Conservation (phyloP, 1,284 basidiomycete species). For the Sporisorium iseilematis-ciliati region DNA sequence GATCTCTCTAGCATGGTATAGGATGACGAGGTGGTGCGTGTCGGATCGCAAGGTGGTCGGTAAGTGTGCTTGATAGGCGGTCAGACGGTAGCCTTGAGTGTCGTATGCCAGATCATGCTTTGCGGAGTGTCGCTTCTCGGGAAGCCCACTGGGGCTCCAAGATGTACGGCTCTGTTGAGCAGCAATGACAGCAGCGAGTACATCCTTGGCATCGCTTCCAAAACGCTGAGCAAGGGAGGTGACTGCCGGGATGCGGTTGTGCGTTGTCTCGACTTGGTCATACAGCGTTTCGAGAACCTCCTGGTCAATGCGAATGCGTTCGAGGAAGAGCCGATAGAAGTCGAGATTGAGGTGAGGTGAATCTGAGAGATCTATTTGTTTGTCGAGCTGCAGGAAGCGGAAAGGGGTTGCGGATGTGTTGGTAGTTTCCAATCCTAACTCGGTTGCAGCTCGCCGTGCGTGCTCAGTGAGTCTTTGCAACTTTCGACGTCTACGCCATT, state of each 20-base stretch:
- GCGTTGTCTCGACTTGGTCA: conserved; percentile 28
- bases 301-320: conserved; percentile 43
- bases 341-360: conserved; percentile 3
- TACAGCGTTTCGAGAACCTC: conserved; percentile 41
- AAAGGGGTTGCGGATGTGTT: conserved; percentile 16
- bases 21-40: conserved; percentile 44
- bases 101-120: conserved; percentile 7
- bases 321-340: conserved; percentile 50
- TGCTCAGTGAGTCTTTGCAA: conserved; percentile 19
- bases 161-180: conserved; percentile 38
- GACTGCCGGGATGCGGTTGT: conserved; percentile 20
- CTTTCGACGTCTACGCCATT: conserved; percentile 15
- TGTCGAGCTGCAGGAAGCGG: conserved; percentile 15
- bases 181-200: conserved; percentile 36
- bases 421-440: conserved; percentile 1
- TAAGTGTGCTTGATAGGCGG: conserved; percentile 39
- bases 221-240: conserved; percentile 20
- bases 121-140: neutral
- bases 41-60: conserved; percentile 43
- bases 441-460: conserved; percentile 18
- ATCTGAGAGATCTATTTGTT: too few species aligned
- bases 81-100: conserved; percentile 20
- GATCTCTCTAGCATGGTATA: conserved; percentile 45
- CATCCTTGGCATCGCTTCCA: conserved; percentile 51
- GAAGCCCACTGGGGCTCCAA: conserved; percentile 9